These are phyloP conservation scores for Helotiales sp. DNA, from an alignment of 2,329 filamentous ascomycete species.

Conservation along the genomic window DNA sequence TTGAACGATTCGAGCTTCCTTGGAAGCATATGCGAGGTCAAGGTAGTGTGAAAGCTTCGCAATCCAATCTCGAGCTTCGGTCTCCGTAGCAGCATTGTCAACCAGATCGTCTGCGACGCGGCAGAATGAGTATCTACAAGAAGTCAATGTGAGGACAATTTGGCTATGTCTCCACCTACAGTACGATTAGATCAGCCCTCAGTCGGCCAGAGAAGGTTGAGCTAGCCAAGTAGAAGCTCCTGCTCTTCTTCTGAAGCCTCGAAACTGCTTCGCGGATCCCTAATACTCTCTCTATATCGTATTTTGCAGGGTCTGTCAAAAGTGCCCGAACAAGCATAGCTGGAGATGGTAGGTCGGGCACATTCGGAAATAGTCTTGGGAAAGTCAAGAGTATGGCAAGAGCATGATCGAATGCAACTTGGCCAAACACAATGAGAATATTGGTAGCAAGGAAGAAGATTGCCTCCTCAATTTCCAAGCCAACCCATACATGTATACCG, in stretches of 20 bases:
- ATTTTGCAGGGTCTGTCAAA: constrained; percentile 44
- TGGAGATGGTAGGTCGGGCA: constrained; percentile 50
- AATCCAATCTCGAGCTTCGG: constrained; percentile 59
- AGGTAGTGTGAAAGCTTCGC: constrained; percentile 57
- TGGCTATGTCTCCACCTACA: constrained; percentile 42
- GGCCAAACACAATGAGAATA: constrained; percentile 66
- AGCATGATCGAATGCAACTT: constrained; percentile 68
- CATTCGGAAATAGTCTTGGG: constrained; percentile 53
- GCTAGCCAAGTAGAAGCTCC: constrained; percentile 73
- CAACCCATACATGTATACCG: constrained; percentile 60
- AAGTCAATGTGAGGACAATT: constrained; percentile 12
- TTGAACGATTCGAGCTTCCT: constrained; percentile 28
- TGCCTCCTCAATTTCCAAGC: constrained; percentile 72
- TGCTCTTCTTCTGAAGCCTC: constrained; percentile 62
- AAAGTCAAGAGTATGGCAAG: constrained; percentile 65
- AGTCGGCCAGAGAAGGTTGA: constrained; percentile 67
- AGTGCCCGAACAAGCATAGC: constrained; percentile 53
- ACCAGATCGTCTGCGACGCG: constrained; percentile 72
- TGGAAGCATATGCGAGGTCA: constrained; percentile 48
- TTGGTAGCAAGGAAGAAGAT: constrained; percentile 74
- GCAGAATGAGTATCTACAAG: constrained; percentile 67
- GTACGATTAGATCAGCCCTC: constrained; percentile 64
- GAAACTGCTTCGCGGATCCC: constrained; percentile 60
- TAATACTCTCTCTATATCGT: constrained; percentile 56
- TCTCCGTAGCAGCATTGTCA: constrained; percentile 56